phyloP scores from a whole-genome alignment of 208 protist genomes.

The Naegleria fowleri region DNA sequence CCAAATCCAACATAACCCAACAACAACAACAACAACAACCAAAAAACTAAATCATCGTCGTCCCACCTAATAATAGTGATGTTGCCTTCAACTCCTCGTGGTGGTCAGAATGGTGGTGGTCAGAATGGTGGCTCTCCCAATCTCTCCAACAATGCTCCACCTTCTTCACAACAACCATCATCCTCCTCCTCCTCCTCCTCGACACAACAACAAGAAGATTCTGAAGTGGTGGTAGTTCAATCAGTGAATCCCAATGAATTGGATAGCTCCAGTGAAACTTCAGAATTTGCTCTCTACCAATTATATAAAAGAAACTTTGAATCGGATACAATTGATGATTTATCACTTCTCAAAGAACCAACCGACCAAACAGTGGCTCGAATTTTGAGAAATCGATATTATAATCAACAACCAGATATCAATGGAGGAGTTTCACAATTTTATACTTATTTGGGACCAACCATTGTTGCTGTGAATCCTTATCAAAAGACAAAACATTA shows the following conservation, averaged over 20 bases:
- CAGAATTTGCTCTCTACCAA: neutral
- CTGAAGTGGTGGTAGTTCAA: neutral
- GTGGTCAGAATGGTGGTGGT: too few species aligned
- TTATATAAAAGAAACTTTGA: conserved; percentile 20
- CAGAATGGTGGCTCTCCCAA: too few species aligned
- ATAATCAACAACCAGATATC: neutral
- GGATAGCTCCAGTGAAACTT: neutral
- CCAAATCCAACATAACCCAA: too few species aligned
- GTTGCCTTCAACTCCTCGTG: too few species aligned
- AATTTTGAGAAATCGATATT: neutral
- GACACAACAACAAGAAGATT: neutral
- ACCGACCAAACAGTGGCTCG: neutral
- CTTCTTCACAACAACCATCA: too few species aligned
- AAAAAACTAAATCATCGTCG: too few species aligned
- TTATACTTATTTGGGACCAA: conserved; percentile 54
- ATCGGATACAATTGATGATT: neutral
- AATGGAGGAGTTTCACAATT: neutral
- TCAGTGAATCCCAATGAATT: neutral
- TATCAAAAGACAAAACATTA: neutral
- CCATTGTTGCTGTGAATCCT: conserved; percentile 51
- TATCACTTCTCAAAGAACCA: neutral
- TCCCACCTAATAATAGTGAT: too few species aligned
- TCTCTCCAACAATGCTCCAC: too few species aligned
- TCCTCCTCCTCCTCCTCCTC: too few species aligned
- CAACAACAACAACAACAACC: too few species aligned